Conservation (phyloP, 2,329 filamentous ascomycete species). For the Helminthosporium solani region DNA sequence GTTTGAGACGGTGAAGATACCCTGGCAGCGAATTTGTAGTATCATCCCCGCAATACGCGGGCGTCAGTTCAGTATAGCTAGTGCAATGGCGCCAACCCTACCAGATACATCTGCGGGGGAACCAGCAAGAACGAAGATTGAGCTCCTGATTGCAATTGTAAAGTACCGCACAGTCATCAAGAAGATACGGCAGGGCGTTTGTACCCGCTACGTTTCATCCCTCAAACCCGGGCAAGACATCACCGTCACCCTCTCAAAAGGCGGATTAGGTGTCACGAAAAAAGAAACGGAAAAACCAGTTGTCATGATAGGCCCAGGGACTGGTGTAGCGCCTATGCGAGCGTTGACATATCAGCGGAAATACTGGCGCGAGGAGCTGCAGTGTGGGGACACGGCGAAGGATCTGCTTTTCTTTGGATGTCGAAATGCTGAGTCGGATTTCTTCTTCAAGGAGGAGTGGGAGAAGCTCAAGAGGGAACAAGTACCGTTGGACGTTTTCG, state of each 20-base stretch:
- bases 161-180: constrained; percentile 88
- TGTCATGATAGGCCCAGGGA: constrained; percentile 80
- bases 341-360: constrained; percentile 74
- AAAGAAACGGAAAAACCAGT: constrained; percentile 58
- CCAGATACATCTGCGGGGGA: constrained; percentile 6
- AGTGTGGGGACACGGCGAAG: constrained; percentile 6
- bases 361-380: constrained; percentile 37
- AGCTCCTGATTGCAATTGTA: constrained; percentile 82
- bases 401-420: constrained; percentile 79
- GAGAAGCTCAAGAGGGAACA: constrained; percentile 43
- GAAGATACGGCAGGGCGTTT: constrained; percentile 80
- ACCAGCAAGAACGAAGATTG: constrained; percentile 53
- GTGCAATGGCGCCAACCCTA: constrained; percentile 53
- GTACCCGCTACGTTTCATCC: constrained; percentile 78
- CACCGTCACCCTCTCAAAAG: constrained; percentile 58
- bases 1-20: constrained; percentile 80
- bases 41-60: constrained; percentile 80
- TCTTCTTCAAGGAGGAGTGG: constrained; percentile 82
- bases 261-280: constrained; percentile 46
- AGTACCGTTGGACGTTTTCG: constrained; percentile 54
- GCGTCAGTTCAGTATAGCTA: constrained; percentile 92
- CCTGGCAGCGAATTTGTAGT: constrained; percentile 68
- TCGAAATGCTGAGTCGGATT: constrained; percentile 73
- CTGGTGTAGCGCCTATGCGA: constrained; percentile 81
- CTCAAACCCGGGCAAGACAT: constrained; percentile 62